These are phyloP conservation scores for Testicularia cyperi DNA, from an alignment of 1,284 basidiomycete species.

Conservation along the genomic window DNA sequence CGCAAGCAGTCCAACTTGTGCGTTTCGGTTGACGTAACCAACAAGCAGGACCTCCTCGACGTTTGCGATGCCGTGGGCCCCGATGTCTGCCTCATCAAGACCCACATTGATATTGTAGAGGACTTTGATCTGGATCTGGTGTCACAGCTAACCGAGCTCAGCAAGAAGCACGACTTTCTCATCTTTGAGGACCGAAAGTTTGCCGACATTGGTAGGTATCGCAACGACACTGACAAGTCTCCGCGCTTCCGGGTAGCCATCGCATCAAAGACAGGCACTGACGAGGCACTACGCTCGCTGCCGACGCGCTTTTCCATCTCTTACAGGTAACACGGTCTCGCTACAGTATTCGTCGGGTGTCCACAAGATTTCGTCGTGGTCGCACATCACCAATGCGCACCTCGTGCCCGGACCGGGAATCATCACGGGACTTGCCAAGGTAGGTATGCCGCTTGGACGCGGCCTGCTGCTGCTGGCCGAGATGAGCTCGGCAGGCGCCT, in stretches of 20 bases:
- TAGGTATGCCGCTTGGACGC: conserved; percentile 80
- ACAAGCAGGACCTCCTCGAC: conserved; percentile 74
- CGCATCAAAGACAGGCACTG: too few species aligned
- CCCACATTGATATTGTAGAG: conserved; percentile 92
- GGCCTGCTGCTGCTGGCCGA: conserved; percentile 90
- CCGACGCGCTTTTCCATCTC: too few species aligned
- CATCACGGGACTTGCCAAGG: conserved; percentile 79
- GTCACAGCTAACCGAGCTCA: conserved; percentile 71
- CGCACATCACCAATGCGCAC: conserved; percentile 97
- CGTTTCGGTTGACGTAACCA: conserved; percentile 92
- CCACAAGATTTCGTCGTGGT: conserved; percentile 92
- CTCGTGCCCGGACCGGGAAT: conserved; percentile 88
- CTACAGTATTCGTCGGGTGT: conserved; percentile 92
- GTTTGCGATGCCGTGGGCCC: conserved; percentile 87
- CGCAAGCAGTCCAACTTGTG: conserved; percentile 89
- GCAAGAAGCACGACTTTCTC: conserved; percentile 83
- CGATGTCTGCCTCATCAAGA: conserved; percentile 93
- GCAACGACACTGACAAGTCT: too few species aligned
- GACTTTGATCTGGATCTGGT: conserved; percentile 82
- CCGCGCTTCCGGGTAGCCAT: not conserved
- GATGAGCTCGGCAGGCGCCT: conserved; percentile 88
- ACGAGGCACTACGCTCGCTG: too few species aligned
- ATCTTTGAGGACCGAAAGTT: conserved; percentile 99
- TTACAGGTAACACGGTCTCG: conserved; percentile 89
- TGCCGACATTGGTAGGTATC: conserved; percentile 85